Base-by-base conservation (phyloP, 2,329 filamentous ascomycete species). In the Diaporthe capsici region DNA sequence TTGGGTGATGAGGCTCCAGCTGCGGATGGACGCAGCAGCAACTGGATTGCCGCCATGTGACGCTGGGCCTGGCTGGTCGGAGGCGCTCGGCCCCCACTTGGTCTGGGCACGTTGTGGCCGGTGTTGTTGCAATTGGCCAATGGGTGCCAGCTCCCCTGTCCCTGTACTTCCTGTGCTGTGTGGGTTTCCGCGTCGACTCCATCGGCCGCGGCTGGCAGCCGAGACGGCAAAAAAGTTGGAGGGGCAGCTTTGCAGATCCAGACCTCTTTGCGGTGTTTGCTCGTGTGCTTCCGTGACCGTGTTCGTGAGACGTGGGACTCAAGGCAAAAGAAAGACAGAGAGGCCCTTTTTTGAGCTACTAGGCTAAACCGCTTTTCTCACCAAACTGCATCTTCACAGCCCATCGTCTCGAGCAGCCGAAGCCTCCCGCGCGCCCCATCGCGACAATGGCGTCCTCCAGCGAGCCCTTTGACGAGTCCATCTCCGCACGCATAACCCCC, bases 401-500 rank as follows among this genome's bases (percentile, higher is more conserved):
- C 25, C n/a, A 53, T 28, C 34, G 8, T 47, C 34, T 15, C 34
- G 10, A 17, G 4, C n/a, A 13, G 3, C 44, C 31, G 28, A 5
- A 10, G 31, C 28, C 47, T 9, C 22, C 13, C 8, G 3, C n/a
- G n/a, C 37, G 42, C 37, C 25, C 49, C 51, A 57, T 49, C 57
- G 37, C 67, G 20, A 42, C 34, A 44, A 58, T 72, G 70, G 42
- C 71, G 49, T 55, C 72, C 39, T 31, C 77, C 57, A 82, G 82
- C 79, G 77, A 83, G 25, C 37, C 65, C 63, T 84, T 88, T 71
- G 75, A 78, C 82, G 90, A 92, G 83, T 86, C 87, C 44, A 84
- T 91, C 79, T 84, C 86, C 34, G 81, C 87, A 44, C 89, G 90
- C 81, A 89, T 92, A 80, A 88, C 89, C 25, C 77, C 86, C 75